Evolutionary conservation across 495 filamentous ascomycete genomes (phyloP).

Genomic region (Penicillium verhagenii): DNA sequence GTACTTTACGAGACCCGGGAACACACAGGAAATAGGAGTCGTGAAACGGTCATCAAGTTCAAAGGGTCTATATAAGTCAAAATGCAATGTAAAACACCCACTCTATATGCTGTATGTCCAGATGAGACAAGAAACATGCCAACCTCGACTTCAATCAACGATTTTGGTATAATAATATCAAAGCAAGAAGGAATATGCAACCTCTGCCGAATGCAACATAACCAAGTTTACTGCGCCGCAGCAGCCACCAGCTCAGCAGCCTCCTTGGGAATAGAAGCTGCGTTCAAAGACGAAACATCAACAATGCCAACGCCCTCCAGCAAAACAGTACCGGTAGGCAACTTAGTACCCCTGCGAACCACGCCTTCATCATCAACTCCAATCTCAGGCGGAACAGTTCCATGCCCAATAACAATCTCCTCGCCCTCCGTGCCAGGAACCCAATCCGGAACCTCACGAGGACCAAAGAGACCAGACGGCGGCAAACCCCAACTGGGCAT

Average conservation of each 20-base stretch:
- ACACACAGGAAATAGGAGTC: no score
- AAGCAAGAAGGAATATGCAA: neutral
- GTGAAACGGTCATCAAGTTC: neutral
- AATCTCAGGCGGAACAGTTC: constrained; percentile 30
- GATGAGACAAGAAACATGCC: neutral
- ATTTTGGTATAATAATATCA: constrained; percentile 10
- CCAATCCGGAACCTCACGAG: constrained; percentile 52
- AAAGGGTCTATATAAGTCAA: neutral
- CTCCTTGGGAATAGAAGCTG: neutral
- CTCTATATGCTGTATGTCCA: neutral
- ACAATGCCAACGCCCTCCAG: constrained; percentile 22
- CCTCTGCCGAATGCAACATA: neutral
- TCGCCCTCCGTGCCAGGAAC: constrained; percentile 31
- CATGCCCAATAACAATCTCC: constrained; percentile 38
- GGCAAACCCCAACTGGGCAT: constrained; percentile 86
- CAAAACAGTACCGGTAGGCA: constrained; percentile 12
- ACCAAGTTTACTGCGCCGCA: neutral
- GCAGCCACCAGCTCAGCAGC: neutral
- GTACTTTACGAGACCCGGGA: no score
- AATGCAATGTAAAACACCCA: neutral
- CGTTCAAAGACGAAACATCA: constrained; percentile 11
- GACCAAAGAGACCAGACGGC: constrained; percentile 59
- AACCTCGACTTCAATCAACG: neutral
- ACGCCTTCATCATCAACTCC: constrained; percentile 18
- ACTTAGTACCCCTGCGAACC: neutral